These are phyloP conservation scores for Populus ilicifolia DNA, from an alignment of 345 rosid species.

Conservation along the genomic window DNA sequence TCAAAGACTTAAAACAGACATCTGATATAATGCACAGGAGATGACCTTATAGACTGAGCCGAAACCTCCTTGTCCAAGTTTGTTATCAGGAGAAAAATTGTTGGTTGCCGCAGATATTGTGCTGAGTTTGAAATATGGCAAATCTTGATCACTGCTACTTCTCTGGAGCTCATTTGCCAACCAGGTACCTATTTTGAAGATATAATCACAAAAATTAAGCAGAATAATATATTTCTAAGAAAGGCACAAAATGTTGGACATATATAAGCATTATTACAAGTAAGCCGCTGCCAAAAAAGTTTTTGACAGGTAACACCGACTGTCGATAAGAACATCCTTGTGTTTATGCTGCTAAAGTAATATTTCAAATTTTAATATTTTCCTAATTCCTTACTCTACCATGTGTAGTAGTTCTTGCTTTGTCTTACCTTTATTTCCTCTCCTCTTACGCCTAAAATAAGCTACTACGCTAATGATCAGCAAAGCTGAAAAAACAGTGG, in stretches of 20 bases:
- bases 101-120: constrained; percentile 28
- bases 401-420: neutral
- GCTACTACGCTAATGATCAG: neutral
- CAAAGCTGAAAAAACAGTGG: neutral
- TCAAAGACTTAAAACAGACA: too few relatives aligned
- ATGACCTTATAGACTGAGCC: constrained; percentile 41
- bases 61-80: constrained; percentile 42
- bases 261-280: neutral
- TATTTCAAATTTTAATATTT: too few relatives aligned
- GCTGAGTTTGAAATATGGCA: constrained; percentile 8
- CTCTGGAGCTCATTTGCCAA: neutral
- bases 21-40: neutral
- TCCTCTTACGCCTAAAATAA: neutral
- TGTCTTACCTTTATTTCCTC: neutral
- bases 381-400: neutral
- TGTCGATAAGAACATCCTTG: too few relatives aligned
- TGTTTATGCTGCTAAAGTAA: too few relatives aligned
- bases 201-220: neutral
- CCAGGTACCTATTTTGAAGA: neutral
- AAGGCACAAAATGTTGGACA: neutral
- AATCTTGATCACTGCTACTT: neutral
- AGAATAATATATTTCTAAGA: neutral
- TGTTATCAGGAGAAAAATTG: constrained; percentile 28
- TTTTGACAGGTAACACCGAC: too few relatives aligned
- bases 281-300: too few relatives aligned